Evolutionary conservation across 1,139 yeast species (phyloP), one percentile per base, ranked within the genome.

Genomic region (Casaregolazyma lundiana): DNA sequence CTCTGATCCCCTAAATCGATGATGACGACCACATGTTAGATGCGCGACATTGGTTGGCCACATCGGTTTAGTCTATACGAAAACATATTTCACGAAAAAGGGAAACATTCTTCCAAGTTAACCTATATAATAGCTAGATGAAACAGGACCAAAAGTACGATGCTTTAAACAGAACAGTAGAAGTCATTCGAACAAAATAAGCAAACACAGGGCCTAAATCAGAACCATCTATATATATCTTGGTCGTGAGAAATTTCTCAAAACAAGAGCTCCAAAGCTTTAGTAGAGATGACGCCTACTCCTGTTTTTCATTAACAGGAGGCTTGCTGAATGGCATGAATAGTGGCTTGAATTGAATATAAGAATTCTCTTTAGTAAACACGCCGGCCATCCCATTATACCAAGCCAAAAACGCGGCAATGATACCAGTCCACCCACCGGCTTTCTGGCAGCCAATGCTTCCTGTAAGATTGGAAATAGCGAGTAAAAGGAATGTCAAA

Each of bases 371-470:
- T 67, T 53, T 69, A 55, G 76, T 84, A 44, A 94, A 86, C 47
- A 88, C 66, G 80, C 95, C 96, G 13, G 95, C 94, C 58, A 79
- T 85, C 5, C 96, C 96, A 64, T 86, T 85, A 63, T 87, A 88
- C 90, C 92, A 88, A 11, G 95, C 95, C 44, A 78, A 64, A 56
- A 84, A 78, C 1, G 96, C 86, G 32, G 90, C 81, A 26, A 86
- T 64, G 11, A 88, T 62, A 36, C 96, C 96, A 51, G 84, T 69
- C 26, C 82, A 82, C 54, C 96, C 96, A 35, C 81, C 96, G 18
- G 92, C 95, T 59, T 72, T 80, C 51, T 74, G 66, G 47, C 70
- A 63, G 35, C 73, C 67, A 55, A 61, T 59, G 6, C 65, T 63
- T 32, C 66, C 67, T 17, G 73, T 67, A 48, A 79, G 70, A 52